A percentile compares a stretch with the other conserved stretches of the same genome.
Evolutionary conservation across 805 yeast species (phyloP).

Genomic region (Candida suzukii): DNA sequence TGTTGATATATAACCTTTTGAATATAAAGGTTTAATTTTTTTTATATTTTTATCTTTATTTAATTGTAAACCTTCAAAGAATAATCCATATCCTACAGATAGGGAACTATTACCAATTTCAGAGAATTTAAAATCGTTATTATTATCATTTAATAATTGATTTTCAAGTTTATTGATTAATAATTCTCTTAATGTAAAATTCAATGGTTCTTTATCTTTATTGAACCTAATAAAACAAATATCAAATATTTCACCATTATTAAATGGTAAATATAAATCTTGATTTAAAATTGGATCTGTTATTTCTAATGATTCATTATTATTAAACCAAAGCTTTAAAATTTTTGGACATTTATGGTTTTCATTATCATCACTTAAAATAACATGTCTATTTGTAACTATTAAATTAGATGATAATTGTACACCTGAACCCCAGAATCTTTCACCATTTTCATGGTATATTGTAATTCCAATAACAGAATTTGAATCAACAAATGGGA

Average conservation of each 20-base stretch:
- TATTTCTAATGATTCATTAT: not conserved
- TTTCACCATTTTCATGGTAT: conserved; percentile 2
- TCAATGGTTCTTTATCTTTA: not conserved
- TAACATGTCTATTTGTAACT: conserved; percentile 37
- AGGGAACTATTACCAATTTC: conserved; percentile 18
- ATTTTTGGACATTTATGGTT: not conserved
- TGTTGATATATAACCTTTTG: conserved; percentile 27
- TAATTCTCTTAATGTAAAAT: not conserved
- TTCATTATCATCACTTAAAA: conserved; percentile 4
- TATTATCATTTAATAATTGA: too few relatives aligned
- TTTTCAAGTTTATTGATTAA: too few relatives aligned
- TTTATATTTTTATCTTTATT: not conserved
- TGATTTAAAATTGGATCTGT: not conserved
- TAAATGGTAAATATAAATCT: not conserved
- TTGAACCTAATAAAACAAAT: not conserved
- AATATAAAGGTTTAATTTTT: conserved; percentile 22
- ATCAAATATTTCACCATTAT: not conserved
- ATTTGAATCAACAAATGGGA: not conserved
- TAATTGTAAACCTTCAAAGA: conserved; percentile 12
- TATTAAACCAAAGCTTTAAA: not conserved
- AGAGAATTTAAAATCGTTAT: too few relatives aligned
- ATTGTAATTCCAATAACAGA: conserved; percentile 13
- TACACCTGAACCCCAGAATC: conserved; percentile 39
- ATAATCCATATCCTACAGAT: conserved; percentile 35
- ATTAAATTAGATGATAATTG: conserved; percentile 24